phyloP scores from a whole-genome alignment of 805 yeast species.

The Candida krabiensis region DNA sequence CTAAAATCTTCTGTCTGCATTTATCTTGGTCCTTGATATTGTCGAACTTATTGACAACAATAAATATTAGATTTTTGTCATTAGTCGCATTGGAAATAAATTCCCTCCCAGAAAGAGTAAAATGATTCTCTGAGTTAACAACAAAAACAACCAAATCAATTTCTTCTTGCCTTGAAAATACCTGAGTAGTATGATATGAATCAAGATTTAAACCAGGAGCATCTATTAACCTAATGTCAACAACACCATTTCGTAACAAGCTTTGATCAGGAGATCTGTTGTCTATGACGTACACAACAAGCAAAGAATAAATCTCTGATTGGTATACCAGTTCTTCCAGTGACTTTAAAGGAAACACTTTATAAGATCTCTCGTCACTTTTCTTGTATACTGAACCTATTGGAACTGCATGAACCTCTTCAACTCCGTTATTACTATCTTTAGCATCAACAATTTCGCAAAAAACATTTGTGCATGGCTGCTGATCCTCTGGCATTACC shows the following conservation, averaged over 20 bases:
- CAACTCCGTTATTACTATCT: conserved; percentile 63
- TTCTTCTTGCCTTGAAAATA: conserved; percentile 94
- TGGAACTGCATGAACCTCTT: conserved; percentile 92
- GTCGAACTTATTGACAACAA: conserved; percentile 92
- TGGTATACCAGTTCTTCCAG: conserved; percentile 71
- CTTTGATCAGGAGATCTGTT: conserved; percentile 65
- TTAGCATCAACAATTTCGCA: conserved; percentile 89
- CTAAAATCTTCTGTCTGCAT: conserved; percentile 74
- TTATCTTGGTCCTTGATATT: conserved; percentile 76
- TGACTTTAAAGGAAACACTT: conserved; percentile 49
- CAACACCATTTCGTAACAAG: conserved; percentile 81
- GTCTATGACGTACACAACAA: conserved; percentile 84
- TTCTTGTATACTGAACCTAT: conserved; percentile 51
- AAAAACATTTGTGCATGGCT: conserved; percentile 95
- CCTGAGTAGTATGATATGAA: conserved; percentile 90
- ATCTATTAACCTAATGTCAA: conserved; percentile 89
- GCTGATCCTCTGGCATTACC: conserved; percentile 92
- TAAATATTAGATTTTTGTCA: conserved; percentile 88
- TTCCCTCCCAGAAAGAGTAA: conserved; percentile 91
- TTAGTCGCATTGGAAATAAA: conserved; percentile 87
- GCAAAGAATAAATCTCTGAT: conserved; percentile 66
- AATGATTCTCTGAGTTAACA: conserved; percentile 93
- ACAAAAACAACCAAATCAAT: conserved; percentile 96
- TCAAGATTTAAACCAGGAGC: conserved; percentile 97
- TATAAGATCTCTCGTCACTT: conserved; percentile 66